phyloP scores from a whole-genome alignment of 768 basidiomycete species.

The Sarcodon aspratus region DNA sequence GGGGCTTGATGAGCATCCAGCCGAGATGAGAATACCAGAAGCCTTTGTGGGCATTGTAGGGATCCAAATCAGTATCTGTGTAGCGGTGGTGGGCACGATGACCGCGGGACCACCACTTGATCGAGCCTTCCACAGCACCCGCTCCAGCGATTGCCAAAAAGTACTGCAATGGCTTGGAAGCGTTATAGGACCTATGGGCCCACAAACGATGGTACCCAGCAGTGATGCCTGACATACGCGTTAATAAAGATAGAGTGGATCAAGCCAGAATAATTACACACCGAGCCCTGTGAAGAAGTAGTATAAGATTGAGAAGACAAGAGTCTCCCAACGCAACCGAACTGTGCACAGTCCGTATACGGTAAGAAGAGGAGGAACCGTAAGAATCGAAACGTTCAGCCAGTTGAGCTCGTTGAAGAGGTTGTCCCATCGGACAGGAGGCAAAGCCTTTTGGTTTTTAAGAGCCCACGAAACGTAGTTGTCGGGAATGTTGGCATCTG shows the following conservation, averaged over 20 bases:
- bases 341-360: constrained; percentile 62
- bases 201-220: constrained; percentile 96
- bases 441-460: constrained; percentile 34
- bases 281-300: constrained; percentile 80
- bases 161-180: constrained; percentile 77
- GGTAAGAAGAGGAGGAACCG: constrained; percentile 62
- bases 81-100: constrained; percentile 97
- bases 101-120: constrained; percentile 98
- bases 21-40: constrained; percentile 81
- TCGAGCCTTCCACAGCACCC: constrained; percentile 92
- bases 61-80: constrained; percentile 94
- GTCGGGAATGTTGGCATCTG: constrained; percentile 34
- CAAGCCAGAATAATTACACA: constrained; percentile 25
- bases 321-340: constrained; percentile 61
- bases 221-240: constrained; percentile 51
- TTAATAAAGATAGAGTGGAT: constrained; percentile 17
- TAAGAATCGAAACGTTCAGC: constrained; percentile 59
- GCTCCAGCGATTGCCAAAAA: constrained; percentile 75
- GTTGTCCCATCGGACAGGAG: constrained; percentile 34
- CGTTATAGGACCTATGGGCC: constrained; percentile 95
- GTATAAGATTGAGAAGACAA: constrained; percentile 52
- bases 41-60: constrained; percentile 88
- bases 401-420: constrained; percentile 52
- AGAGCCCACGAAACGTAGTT: constrained; percentile 48
- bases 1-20: constrained; percentile 91